Base-by-base conservation (phyloP, 1,284 basidiomycete genomes). In the Trichosporon coremiiforme region DNA sequence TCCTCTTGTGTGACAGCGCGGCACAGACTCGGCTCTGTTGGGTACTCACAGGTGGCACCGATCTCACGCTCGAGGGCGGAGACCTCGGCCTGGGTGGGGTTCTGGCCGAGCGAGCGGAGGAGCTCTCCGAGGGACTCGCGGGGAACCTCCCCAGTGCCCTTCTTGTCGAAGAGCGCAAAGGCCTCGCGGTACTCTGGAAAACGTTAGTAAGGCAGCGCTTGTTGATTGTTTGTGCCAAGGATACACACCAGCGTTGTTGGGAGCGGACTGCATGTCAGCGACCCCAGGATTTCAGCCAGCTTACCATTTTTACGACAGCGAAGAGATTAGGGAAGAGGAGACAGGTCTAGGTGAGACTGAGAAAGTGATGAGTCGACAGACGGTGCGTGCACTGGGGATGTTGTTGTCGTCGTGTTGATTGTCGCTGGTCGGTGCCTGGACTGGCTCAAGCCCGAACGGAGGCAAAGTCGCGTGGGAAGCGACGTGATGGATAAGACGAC, bases 141-240 rank as follows among this genome's bases (percentile, higher is more conserved):
- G 9, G 93, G 90, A 41, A 99, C 93, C 55, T 91, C 87, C 20
- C 95, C 94, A 2, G 92, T 93, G 36, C 96, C 95, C 77, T 91
- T 90, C 86, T 99, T 99, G 86, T 99, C 96, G 82, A 98, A 98
- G 31, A 99, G 90, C 38, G 95, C 94, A 80, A 98, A 98, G 5
- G 95, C 95, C 84, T 98, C 95, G 79, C 94, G 93, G 87, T 94
- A 95, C 85, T 95, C 94, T 92, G 85, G 13, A 33, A 1, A 1
- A 10, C 6, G 45, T 69, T 22, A 66, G 68, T 29, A n/a, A 17
- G 55, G 2, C 15, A 7, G 17, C 13, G 1, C n/a, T 12, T 8
- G 47, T 8, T 50, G 22, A n/a, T 22, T 31, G 35, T 45, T 53
- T 29, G 29, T 20, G 36, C 10, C 9, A 1, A 4, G 3, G 13